Evolutionary conservation across 2,329 filamentous ascomycete genomes (phyloP).

Genomic region (Aureobasidium lini): DNA sequence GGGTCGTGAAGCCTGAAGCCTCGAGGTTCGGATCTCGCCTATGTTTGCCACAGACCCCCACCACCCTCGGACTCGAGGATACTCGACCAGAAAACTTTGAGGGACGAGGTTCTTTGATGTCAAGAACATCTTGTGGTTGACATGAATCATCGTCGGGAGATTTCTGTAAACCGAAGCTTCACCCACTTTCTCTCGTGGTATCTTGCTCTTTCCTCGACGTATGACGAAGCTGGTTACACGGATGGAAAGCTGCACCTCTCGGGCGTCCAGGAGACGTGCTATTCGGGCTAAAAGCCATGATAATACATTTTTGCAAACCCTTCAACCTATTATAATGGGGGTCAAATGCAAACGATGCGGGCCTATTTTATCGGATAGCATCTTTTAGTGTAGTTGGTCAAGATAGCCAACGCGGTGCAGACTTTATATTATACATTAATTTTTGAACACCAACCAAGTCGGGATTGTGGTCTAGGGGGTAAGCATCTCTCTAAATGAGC

Average conservation of each 20-base stretch:
- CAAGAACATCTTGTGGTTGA: background rate
- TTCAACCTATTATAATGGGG: too few relatives aligned
- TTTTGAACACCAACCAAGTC: background rate
- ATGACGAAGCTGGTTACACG: background rate
- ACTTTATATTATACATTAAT: background rate
- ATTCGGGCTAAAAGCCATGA: too few relatives aligned
- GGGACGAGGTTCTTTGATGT: background rate
- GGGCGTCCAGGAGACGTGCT: too few relatives aligned
- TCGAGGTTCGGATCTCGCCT: background rate
- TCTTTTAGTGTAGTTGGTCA: too few relatives aligned
- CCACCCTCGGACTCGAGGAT: background rate
- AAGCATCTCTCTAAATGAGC: background rate
- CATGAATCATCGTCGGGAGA: background rate
- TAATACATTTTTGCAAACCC: too few relatives aligned
- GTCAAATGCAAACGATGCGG: too few relatives aligned
- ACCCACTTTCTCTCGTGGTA: background rate
- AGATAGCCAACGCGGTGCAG: too few relatives aligned
- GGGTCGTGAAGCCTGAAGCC: background rate
- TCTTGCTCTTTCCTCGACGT: background rate
- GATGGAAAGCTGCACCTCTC: background rate
- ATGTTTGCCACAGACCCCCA: background rate
- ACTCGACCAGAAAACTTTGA: background rate
- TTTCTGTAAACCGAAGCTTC: background rate
- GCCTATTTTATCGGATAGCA: too few relatives aligned
- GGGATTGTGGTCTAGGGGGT: conserved; percentile 1